Percentiles rank a stretch among this genome's conserved stretches.
Evolutionary conservation across 2,329 filamentous ascomycete species (phyloP).

Genomic region (Pseudogymnoascus sp.): DNA sequence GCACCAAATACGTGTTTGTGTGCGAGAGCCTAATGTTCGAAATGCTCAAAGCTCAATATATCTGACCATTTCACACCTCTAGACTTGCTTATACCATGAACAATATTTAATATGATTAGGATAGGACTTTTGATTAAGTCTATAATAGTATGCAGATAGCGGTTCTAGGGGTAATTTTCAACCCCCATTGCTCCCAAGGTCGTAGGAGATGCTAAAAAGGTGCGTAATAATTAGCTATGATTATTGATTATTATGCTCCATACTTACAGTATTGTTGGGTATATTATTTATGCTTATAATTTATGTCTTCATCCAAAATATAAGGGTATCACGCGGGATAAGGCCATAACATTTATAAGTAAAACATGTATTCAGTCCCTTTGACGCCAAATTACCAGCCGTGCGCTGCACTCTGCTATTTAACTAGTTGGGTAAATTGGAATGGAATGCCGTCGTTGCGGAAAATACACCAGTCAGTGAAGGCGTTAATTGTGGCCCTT

Average conservation of each 20-base stretch:
- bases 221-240: constrained; percentile 9
- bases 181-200: constrained; percentile 30
- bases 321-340: too few relatives aligned
- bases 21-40: constrained; percentile 62
- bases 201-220: constrained; percentile 11
- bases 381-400: too few relatives aligned
- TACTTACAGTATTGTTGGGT: constrained; percentile 9
- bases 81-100: constrained; percentile 53
- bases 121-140: constrained; percentile 69
- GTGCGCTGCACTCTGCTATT: too few relatives aligned
- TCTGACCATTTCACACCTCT: constrained; percentile 59
- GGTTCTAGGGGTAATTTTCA: constrained; percentile 90
- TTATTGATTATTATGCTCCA: constrained; percentile 10
- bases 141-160: constrained; percentile 72
- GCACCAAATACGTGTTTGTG: constrained; percentile 42
- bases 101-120: constrained; percentile 70
- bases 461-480: too few relatives aligned
- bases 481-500: too few relatives aligned
- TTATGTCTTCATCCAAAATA: not conserved
- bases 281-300: constrained; percentile 4
- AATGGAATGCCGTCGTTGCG: too few relatives aligned
- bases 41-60: constrained; percentile 57
- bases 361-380: too few relatives aligned
- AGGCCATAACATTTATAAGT: too few relatives aligned
- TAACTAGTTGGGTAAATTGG: too few relatives aligned